These are phyloP conservation scores for Agapanthus africanus DNA, from an alignment of 106 monocot genomes.

Conservation along the genomic window DNA sequence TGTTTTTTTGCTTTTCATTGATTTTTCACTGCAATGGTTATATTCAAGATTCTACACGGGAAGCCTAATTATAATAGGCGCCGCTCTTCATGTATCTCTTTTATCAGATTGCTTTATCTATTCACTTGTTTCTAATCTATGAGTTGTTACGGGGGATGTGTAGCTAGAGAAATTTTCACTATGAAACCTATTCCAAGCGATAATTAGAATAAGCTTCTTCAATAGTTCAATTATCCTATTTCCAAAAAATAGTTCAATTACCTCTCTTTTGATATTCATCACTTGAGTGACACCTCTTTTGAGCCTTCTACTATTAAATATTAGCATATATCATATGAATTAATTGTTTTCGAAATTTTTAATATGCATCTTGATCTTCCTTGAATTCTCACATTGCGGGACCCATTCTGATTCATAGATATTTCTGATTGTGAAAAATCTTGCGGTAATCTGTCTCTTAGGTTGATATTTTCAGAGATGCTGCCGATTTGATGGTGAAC, in stretches of 20 bases:
- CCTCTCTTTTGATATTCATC: not conserved
- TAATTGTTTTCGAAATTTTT: not conserved
- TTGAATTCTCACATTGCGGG: not conserved
- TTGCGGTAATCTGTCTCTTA: slow-evolving; percentile 8
- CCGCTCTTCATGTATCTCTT: not conserved
- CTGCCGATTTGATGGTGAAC: slow-evolving; percentile 90
- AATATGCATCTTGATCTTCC: not conserved
- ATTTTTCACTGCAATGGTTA: not conserved
- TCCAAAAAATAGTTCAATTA: too few relatives aligned
- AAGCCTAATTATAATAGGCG: not conserved
- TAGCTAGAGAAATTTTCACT: not conserved
- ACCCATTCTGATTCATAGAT: not conserved
- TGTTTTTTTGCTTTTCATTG: not conserved
- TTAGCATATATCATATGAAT: not conserved
- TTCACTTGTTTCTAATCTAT: not conserved
- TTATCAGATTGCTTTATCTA: not conserved
- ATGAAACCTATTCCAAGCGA: not conserved
- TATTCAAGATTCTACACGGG: not conserved
- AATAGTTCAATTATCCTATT: too few relatives aligned
- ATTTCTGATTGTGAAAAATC: not conserved
- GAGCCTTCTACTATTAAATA: not conserved
- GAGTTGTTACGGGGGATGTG: not conserved
- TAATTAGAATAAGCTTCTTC: not conserved
- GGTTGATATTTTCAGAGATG: slow-evolving; percentile 99
- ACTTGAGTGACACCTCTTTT: not conserved